Percentiles rank a stretch among this genome's conserved stretches.
Conservation (phyloP, 306 rosid species). For the Crataegus laevigata region DNA sequence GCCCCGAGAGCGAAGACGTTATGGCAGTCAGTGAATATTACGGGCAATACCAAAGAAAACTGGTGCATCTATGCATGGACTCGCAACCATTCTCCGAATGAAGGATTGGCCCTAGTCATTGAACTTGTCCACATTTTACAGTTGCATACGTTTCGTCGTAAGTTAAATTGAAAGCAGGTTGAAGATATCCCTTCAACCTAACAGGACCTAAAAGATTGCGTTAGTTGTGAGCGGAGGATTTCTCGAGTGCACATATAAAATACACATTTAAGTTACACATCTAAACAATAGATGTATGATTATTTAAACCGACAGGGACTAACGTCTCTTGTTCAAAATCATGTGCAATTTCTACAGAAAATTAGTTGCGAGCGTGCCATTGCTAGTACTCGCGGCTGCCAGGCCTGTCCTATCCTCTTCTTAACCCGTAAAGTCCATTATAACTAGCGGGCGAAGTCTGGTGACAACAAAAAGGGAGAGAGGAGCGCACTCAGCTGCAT, state of each 20-base stretch:
- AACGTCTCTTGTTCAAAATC: too few relatives aligned
- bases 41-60: constrained; percentile 77
- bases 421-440: too few relatives aligned
- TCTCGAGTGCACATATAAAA: too few relatives aligned
- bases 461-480: neutral
- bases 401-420: too few relatives aligned
- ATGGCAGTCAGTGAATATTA: constrained; percentile 70
- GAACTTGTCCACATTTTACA: neutral
- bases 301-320: too few relatives aligned
- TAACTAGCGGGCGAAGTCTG: neutral
- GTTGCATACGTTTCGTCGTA: neutral
- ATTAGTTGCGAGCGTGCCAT: too few relatives aligned
- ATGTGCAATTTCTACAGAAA: too few relatives aligned
- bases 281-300: too few relatives aligned
- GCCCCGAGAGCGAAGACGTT: constrained; percentile 76
- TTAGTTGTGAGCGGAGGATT: too few relatives aligned
- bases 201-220: too few relatives aligned
- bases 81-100: constrained; percentile 63
- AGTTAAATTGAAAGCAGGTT: neutral
- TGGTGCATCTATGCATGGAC: constrained; percentile 97
- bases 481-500: neutral
- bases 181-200: neutral
- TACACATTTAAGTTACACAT: too few relatives aligned
- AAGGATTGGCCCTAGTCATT: constrained; percentile 7
- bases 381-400: too few relatives aligned